Conservation (phyloP, 2,329 filamentous ascomycete genomes). For the Aureobasidium lini region DNA sequence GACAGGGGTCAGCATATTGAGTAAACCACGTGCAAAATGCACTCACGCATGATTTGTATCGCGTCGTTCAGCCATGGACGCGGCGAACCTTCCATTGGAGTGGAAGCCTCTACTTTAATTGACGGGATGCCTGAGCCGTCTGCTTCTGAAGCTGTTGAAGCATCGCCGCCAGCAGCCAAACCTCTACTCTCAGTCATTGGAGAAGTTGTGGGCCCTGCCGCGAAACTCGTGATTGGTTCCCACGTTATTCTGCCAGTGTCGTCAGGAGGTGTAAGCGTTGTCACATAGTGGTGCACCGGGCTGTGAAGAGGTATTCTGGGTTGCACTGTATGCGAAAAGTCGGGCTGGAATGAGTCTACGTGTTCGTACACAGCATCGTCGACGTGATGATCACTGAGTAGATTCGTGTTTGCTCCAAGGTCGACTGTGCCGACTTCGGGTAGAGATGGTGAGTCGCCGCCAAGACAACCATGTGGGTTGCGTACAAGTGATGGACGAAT, state of each 20-base stretch:
- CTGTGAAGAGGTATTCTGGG: constrained; percentile 22
- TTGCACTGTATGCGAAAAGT: background rate
- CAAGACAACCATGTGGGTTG: constrained; percentile 10
- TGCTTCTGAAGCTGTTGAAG: background rate
- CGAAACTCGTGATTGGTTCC: constrained; percentile 29
- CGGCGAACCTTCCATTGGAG: background rate
- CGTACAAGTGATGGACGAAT: constrained; percentile 16
- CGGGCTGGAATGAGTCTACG: background rate
- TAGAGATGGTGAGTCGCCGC: constrained; percentile 2
- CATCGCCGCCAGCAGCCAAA: constrained; percentile 8
- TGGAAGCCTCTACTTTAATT: constrained; percentile 7
- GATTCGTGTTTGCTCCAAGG: constrained; percentile 2
- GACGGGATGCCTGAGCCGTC: background rate
- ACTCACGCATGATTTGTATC: constrained; percentile 25
- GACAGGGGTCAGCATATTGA: background rate
- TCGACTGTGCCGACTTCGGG: background rate
- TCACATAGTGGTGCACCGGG: constrained; percentile 28
- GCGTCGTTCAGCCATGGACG: constrained; percentile 24
- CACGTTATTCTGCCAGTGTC: constrained; percentile 36
- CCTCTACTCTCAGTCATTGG: constrained; percentile 30
- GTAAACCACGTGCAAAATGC: background rate
- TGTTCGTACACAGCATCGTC: constrained; percentile 13
- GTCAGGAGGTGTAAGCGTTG: constrained; percentile 39
- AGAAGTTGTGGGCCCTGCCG: constrained; percentile 31
- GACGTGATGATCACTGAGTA: constrained; percentile 15